Conservation (phyloP, 2,329 filamentous ascomycete genomes). For the Claviceps purpurea region DNA sequence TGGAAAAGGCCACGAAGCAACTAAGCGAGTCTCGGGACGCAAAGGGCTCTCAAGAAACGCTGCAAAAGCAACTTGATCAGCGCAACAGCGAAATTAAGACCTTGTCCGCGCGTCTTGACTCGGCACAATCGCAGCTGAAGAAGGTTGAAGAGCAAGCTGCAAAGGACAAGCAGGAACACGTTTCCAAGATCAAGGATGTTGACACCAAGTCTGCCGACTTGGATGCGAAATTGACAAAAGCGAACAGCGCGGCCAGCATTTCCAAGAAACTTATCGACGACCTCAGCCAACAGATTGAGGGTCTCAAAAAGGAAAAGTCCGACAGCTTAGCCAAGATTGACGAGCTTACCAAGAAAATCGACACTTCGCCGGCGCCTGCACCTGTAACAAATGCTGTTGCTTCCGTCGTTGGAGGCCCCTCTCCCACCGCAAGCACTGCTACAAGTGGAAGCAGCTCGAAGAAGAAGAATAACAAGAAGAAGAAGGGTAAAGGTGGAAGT, state of each 20-base stretch:
- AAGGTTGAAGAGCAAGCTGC: conserved; percentile 26
- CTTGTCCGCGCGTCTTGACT: conserved; percentile 34
- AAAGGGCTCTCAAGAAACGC: conserved; percentile 25
- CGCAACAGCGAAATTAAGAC: conserved; percentile 34
- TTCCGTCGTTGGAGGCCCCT: conserved; percentile 10
- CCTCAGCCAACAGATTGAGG: conserved; percentile 23
- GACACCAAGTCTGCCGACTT: conserved; percentile 24
- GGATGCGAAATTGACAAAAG: conserved; percentile 26
- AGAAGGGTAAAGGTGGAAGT: conserved; percentile 61
- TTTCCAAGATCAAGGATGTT: conserved; percentile 22
- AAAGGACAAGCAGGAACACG: conserved; percentile 18
- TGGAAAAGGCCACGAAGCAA: conserved; percentile 55
- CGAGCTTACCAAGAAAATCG: conserved; percentile 32
- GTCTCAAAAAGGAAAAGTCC: conserved; percentile 19
- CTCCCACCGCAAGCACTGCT: conserved; percentile 10
- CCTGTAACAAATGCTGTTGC: conserved; percentile 10
- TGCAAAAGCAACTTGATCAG: conserved; percentile 37
- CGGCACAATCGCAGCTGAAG: conserved; percentile 30
- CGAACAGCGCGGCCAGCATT: conserved; percentile 23
- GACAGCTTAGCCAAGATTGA: conserved; percentile 21
- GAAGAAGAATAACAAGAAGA: conserved; percentile 78
- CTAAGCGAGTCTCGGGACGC: conserved; percentile 35
- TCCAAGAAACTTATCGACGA: conserved; percentile 29
- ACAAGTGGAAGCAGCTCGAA: conserved; percentile 16
- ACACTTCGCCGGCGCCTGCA: conserved; percentile 13